Percentiles rank a stretch among this genome's conserved stretches.
These are phyloP conservation scores for Pseudopithomyces chartarum DNA, from an alignment of 2,329 filamentous ascomycete genomes.

Conservation along the genomic window DNA sequence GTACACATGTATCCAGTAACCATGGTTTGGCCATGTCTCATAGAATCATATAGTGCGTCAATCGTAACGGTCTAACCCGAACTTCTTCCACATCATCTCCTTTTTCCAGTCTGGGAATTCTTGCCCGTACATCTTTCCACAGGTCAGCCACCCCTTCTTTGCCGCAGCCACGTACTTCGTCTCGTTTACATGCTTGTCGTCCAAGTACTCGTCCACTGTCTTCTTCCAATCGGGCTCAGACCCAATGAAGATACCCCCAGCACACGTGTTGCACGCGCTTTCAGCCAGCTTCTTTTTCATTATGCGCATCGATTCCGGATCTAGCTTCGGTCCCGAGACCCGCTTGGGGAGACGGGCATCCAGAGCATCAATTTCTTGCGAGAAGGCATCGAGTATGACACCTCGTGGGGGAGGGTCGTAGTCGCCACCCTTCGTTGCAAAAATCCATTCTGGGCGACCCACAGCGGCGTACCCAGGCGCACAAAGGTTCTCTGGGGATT, in stretches of 20 bases:
- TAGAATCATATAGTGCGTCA: no score
- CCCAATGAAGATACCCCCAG: slow-evolving; percentile 12
- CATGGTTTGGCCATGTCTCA: no score
- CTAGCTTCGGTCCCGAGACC: neutral
- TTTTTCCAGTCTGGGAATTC: neutral
- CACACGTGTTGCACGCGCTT: slow-evolving; percentile 16
- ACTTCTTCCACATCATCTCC: slow-evolving; percentile 4
- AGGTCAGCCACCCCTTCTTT: slow-evolving; percentile 13
- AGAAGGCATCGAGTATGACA: slow-evolving; percentile 9
- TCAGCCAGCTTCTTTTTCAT: slow-evolving; percentile 4
- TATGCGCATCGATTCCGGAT: slow-evolving; percentile 1
- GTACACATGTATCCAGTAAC: no score
- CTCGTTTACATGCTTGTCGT: slow-evolving; percentile 10
- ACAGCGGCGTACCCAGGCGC: slow-evolving; percentile 17
- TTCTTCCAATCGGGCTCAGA: slow-evolving; percentile 8
- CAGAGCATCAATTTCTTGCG: slow-evolving; percentile 6
- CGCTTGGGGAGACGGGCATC: neutral
- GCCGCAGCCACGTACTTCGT: slow-evolving; percentile 14
- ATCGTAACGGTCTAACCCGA: slow-evolving; percentile 10
- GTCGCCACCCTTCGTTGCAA: neutral
- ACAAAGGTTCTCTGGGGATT: slow-evolving; percentile 6
- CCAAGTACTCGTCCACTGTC: slow-evolving; percentile 9
- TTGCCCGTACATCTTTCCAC: slow-evolving; percentile 8
- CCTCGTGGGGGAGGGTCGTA: neutral
- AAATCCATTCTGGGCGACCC: slow-evolving; percentile 10